A percentile compares a stretch with the other conserved stretches of the same genome.
Conservation (phyloP, 768 basidiomycete genomes). For the Termitomyces sp. region DNA sequence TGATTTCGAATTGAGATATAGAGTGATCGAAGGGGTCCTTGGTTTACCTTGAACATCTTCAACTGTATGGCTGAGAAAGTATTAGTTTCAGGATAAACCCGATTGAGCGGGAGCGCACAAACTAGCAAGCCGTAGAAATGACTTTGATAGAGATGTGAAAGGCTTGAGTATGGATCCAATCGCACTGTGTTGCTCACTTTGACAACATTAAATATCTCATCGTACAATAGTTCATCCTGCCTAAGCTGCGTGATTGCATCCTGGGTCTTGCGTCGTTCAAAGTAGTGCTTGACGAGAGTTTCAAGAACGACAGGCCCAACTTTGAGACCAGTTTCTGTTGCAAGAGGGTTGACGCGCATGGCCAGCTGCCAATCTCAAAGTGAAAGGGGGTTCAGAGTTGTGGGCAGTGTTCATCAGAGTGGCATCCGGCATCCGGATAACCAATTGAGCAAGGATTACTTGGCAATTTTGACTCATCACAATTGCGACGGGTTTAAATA, state of each 20-base stretch:
- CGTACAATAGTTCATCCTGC: constrained; percentile 75
- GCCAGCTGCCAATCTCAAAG: background rate
- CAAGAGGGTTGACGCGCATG: constrained; percentile 46
- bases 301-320: constrained; percentile 71
- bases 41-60: constrained; percentile 66
- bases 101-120: constrained; percentile 31
- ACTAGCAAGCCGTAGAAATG: constrained; percentile 70
- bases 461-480: background rate
- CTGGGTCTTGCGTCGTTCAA: constrained; percentile 52
- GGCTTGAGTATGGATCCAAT: background rate
- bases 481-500: background rate
- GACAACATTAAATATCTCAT: constrained; percentile 70
- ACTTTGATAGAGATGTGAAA: constrained; percentile 28
- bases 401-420: background rate
- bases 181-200: constrained; percentile 42
- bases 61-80: constrained; percentile 59
- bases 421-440: background rate
- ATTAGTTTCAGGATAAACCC: background rate
- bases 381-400: background rate
- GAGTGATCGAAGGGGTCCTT: background rate
- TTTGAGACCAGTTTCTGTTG: constrained; percentile 54
- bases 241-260: constrained; percentile 43
- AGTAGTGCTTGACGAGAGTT: constrained; percentile 82
- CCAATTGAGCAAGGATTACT: background rate
- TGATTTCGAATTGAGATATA: background rate